A percentile compares a stretch with the other conserved stretches of the same genome.
These are phyloP conservation scores for Colletotrichum lupini DNA, from an alignment of 2,329 filamentous ascomycete genomes.

Conservation along the genomic window DNA sequence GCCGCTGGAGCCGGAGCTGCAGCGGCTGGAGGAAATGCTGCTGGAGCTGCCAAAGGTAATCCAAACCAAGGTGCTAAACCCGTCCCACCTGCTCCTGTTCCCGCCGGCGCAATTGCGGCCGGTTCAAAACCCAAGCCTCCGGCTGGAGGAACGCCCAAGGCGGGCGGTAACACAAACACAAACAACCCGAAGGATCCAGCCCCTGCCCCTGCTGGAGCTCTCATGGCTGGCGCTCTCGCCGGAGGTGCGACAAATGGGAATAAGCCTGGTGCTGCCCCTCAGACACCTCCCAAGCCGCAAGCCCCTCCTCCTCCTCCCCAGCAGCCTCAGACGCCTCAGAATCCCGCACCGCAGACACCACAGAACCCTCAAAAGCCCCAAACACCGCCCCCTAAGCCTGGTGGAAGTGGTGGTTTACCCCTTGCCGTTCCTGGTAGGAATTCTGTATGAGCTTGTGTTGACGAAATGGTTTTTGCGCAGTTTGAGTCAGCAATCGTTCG, in stretches of 20 bases:
- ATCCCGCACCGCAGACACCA: background rate
- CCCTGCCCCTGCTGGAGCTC: conserved; percentile 12
- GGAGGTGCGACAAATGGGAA: conserved; percentile 1
- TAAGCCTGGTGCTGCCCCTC: background rate
- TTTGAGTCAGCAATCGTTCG: background rate
- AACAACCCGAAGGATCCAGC: background rate
- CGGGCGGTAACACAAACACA: background rate
- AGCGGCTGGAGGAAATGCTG: conserved; percentile 6
- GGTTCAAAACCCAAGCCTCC: background rate
- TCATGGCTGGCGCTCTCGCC: conserved; percentile 17
- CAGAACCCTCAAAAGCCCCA: background rate
- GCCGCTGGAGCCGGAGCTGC: background rate
- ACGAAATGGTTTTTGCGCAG: conserved; percentile 26
- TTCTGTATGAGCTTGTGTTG: conserved; percentile 17
- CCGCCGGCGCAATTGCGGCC: conserved; percentile 1
- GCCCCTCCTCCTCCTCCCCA: background rate
- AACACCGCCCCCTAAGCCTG: background rate
- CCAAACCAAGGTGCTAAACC: background rate
- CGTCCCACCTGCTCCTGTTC: conserved; percentile 7
- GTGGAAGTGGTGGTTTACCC: conserved; percentile 1
- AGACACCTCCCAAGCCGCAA: background rate
- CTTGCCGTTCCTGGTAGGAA: conserved; percentile 18
- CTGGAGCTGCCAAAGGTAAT: conserved; percentile 20
- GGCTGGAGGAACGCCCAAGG: background rate
- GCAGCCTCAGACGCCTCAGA: background rate